Percentiles rank a stretch among this genome's conserved stretches.
These are phyloP conservation scores for Tuber brumale DNA, from an alignment of 495 filamentous ascomycete genomes.

Conservation along the genomic window DNA sequence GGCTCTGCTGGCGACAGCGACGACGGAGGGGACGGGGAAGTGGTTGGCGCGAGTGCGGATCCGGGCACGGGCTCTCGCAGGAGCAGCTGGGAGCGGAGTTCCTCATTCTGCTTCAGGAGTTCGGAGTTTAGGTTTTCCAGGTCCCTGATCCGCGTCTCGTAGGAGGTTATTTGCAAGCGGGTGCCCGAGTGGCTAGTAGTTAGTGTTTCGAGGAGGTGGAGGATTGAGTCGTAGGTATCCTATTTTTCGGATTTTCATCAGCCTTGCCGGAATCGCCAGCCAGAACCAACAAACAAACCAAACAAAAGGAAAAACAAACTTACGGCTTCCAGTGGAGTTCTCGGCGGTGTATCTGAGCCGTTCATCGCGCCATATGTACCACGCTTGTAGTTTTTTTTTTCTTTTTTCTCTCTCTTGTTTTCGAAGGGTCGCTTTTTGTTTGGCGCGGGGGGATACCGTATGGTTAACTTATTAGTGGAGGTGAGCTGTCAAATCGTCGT, in stretches of 20 bases:
- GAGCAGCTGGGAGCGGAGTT: not conserved
- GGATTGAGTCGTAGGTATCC: not conserved
- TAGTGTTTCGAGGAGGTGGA: not conserved
- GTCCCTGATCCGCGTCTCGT: slow-evolving; percentile 27
- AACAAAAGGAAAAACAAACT: not conserved
- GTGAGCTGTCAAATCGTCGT: slow-evolving; percentile 1
- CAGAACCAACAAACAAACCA: not conserved
- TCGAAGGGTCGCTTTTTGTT: not conserved
- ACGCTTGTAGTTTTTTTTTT: not conserved
- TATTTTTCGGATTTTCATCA: not conserved
- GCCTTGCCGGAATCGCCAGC: not conserved
- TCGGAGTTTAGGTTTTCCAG: slow-evolving; percentile 25
- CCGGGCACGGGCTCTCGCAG: slow-evolving; percentile 8
- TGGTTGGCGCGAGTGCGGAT: slow-evolving; percentile 5
- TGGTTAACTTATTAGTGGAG: not conserved
- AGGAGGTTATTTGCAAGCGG: slow-evolving; percentile 9
- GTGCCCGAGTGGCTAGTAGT: not conserved
- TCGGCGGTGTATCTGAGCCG: not conserved
- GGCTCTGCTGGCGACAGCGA: slow-evolving; percentile 4
- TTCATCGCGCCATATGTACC: not conserved
- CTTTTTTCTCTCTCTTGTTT: not conserved
- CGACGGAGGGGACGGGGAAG: not conserved
- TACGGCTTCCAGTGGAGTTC: not conserved
- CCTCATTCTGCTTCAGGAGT: slow-evolving; percentile 16
- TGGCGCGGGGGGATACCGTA: not conserved